Evolutionary conservation across 2,329 filamentous ascomycete genomes (phyloP), one percentile per base, ranked within the genome.

Genomic region (Microdochium trichocladiopsis): DNA sequence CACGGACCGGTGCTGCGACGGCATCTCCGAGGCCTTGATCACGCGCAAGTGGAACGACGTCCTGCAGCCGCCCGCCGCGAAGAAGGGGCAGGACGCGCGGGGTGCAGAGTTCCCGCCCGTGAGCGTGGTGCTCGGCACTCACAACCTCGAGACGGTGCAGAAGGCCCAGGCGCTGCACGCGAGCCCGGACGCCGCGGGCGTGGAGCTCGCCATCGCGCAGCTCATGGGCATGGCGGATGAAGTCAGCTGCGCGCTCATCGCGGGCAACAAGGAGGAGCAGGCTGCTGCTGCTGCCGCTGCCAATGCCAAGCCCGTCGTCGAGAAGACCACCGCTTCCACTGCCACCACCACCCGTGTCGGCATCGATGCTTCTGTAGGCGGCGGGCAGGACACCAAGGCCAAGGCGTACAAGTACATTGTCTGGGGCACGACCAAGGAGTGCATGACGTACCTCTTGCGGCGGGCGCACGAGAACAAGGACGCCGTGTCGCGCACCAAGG

Each of bases 171-270:
- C 69, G 12, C 68, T 85, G 24, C 72, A 79, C 53, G 75, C 76
- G 58, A 61, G 66, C 51, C 62, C 70, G 6, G 74, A 68, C 28
- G 67, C 70, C 11, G 65, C 69, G 49, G 65, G 66, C 22, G 68
- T 67, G 2, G 73, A 78, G 45, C 66, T 79, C 2, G 72, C 75
- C 1, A 91, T 90, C 66, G 88, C 88, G 2, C 92, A 96, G 71
- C 80, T 96, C 1, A 88, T 93, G 73, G 92, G 93, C 41, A 97
- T 97, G 93, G 93, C 93, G 1, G 93, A 97, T 60, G 92, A 96
- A 65, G 84, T 97, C 50, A 90, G 86, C 66, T 85, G 82, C 64
- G 80, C 83, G 64, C 69, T 86, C 14, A 64, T 78, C 58, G 60
- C 36, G 58, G 49, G 23, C 50, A 11, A 43, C 24, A 14, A 24